Conservation (phyloP, 331 rosid species). For the Quercus phellos region DNA sequence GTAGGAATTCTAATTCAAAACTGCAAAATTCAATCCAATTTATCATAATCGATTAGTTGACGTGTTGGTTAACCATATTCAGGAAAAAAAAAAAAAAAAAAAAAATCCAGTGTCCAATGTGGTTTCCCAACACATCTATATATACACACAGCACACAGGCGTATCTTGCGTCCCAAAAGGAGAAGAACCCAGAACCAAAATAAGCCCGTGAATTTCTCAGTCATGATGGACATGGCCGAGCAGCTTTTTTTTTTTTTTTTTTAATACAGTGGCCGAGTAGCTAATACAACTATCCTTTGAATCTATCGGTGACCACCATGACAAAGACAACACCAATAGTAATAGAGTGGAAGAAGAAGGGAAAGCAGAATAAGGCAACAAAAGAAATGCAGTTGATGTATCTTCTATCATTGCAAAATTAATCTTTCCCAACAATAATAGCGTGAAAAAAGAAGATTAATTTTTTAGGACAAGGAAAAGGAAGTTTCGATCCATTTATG, state of each 20-base stretch:
- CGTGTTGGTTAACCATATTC: no score
- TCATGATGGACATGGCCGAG: constrained; percentile 20
- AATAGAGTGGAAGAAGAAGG: background rate
- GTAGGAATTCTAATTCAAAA: no score
- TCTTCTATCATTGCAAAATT: background rate
- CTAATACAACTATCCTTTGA: constrained; percentile 29
- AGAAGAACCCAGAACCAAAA: constrained; percentile 1
- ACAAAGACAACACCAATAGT: background rate
- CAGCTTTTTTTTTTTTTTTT: background rate
- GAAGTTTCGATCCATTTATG: constrained; percentile 15
- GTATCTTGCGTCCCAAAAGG: background rate
- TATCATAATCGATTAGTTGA: no score
- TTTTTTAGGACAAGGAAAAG: background rate
- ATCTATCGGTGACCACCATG: background rate
- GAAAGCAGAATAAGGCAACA: background rate
- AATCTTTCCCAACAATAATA: no score
- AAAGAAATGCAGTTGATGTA: background rate
- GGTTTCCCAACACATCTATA: no score
- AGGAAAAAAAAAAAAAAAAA: no score
- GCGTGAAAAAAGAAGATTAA: background rate
- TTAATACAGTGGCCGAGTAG: constrained; percentile 9
- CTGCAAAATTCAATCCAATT: no score
- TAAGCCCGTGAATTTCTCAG: constrained; percentile 11
- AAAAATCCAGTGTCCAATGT: no score
- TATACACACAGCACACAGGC: no score